Base-by-base conservation (phyloP, 441 rosid species). In the Daphne laureola region DNA sequence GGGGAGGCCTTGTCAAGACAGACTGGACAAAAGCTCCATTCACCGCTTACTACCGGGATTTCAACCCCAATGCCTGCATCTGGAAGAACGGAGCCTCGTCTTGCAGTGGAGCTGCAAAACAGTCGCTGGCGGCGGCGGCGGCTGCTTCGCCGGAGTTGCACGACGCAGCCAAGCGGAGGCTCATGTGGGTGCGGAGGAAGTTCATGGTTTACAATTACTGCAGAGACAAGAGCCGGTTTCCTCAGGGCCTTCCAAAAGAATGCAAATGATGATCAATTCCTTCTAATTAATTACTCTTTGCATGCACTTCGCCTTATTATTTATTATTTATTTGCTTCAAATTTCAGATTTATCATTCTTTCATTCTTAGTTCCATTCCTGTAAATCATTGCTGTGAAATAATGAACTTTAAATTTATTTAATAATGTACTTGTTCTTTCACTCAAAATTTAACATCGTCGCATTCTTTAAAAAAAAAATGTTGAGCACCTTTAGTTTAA, bases 171-270 rank as follows among this genome's bases (percentile, higher is more conserved):
- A 48, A 53, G 36, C 63, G 63, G 16, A 65, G 63, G 51, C 50
- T 74, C 57, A 62, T 46, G 12, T 74, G 79, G 79, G 75, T 70
- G 46, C 79, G 67, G 57, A 35, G 17, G 2, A 49, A 64, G 12
- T 74, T 17, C 60, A 74, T 74, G 79, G 57, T 74, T 52, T 74
- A 74, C 63, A 61, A 64, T 35, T 74, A 74, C 49, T 74, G 79
- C 64, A 61, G 63, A 3, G 79, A 74, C 45, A 15, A 0, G 14
- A 61, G 64, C 52, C 58, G 79, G 49, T 74, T 70, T 50, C 73
- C 75, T 43, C 71, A 61, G 2, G 75, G 73, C 7, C 44, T 45
- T 17, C 65, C 65, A 14, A 31, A 25, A 4, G 65, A 61, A 17
- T 61, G 65, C 40, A 21, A 21, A 21, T 21, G 25, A 21, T 21